These are phyloP conservation scores for Sporothrix humicola DNA, from an alignment of 2,329 filamentous ascomycete genomes.

Conservation along the genomic window DNA sequence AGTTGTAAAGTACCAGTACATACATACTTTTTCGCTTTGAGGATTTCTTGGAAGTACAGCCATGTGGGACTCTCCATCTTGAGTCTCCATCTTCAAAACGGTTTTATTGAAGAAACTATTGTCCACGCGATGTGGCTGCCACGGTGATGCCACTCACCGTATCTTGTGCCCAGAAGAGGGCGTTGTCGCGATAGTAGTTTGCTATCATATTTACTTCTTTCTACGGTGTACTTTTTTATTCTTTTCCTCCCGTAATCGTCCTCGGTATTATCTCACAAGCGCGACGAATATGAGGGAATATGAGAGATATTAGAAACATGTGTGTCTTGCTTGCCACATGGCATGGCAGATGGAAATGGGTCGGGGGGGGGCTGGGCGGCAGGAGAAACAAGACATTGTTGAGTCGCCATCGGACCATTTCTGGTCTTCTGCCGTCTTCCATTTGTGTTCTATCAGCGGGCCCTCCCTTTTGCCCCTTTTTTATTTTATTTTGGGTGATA, in stretches of 20 bases:
- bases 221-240: not conserved
- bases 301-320: constrained; percentile 9
- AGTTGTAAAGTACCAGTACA: not conserved
- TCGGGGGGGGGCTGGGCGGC: not conserved
- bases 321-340: constrained; percentile 25
- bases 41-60: not conserved
- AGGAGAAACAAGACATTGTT: not conserved
- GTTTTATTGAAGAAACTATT: constrained; percentile 1
- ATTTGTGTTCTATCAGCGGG: constrained; percentile 22
- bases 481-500: not conserved
- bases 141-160: not conserved
- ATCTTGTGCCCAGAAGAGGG: constrained; percentile 5
- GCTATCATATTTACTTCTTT: not conserved
- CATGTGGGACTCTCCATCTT: not conserved
- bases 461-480: constrained; percentile 2
- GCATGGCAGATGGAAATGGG: not conserved
- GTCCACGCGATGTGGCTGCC: not conserved
- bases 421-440: constrained; percentile 5
- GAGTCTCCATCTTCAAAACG: not conserved
- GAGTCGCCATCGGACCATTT: constrained; percentile 8
- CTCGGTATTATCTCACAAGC: not conserved
- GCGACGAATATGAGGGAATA: not conserved
- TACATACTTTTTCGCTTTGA: not conserved
- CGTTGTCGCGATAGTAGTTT: not conserved
- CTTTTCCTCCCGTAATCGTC: not conserved